Evolutionary conservation across 371 early-diverging fungal genomes (phyloP).

Genomic region (Zychaea mexicana): DNA sequence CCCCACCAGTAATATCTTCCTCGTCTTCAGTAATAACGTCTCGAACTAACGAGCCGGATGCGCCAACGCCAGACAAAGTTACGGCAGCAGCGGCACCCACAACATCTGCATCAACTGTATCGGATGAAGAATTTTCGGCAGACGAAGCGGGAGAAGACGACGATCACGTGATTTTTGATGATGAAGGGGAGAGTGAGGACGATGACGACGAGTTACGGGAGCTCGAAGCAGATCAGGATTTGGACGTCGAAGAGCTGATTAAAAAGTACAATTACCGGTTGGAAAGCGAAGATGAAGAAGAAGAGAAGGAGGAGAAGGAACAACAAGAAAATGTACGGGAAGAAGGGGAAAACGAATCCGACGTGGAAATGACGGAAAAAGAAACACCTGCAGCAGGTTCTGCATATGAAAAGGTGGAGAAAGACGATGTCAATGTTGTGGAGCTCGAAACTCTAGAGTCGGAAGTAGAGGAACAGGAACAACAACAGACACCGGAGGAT

Average conservation of each 20-base stretch:
- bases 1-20: neutral
- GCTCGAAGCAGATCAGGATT: slow-evolving; percentile 35
- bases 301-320: slow-evolving; percentile 18
- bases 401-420: neutral
- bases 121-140: slow-evolving; percentile 1
- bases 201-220: slow-evolving; percentile 38
- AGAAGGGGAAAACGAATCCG: neutral
- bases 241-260: slow-evolving; percentile 61
- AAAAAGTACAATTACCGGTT: slow-evolving; percentile 47
- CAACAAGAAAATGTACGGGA: slow-evolving; percentile 2
- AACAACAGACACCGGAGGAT: too few relatives aligned
- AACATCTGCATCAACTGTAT: slow-evolving; percentile 8
- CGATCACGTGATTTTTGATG: slow-evolving; percentile 38
- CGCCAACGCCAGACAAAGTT: too few relatives aligned
- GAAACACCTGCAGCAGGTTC: neutral
- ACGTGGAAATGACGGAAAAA: neutral
- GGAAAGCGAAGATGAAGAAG: slow-evolving; percentile 12
- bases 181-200: slow-evolving; percentile 24
- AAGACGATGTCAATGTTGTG: slow-evolving; percentile 3
- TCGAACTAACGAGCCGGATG: neutral
- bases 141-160: slow-evolving; percentile 27
- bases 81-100: neutral
- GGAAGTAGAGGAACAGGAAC: slow-evolving; percentile 9
- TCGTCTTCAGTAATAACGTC: neutral
- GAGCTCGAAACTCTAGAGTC: neutral